Base-by-base conservation (phyloP, 2,329 filamentous ascomycete species). In the Colletotrichum paranaense region DNA sequence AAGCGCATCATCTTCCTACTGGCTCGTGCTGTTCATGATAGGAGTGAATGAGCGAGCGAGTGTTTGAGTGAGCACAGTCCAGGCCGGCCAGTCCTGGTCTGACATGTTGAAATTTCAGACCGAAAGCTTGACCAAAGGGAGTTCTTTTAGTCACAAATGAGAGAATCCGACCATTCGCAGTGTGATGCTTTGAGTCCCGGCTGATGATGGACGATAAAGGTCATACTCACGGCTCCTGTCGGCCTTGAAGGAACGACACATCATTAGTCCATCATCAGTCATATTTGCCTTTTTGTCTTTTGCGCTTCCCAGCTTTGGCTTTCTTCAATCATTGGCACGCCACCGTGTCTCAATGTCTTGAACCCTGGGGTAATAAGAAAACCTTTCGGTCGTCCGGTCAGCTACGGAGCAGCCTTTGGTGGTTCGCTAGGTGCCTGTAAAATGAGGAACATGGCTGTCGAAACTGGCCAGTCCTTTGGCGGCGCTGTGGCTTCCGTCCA, bases 181-280 rank as follows among this genome's bases (percentile, higher is more conserved):
- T 49, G 59, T 1, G 35, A 22, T 49, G 42, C 7, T n/a, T 8
- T 11, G 42, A 49, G 16, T 22, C 42, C 42, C 42, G 42, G 52
- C 22, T 11, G n/a, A n/a, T 19, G 67, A 64, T 24, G 32, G 30
- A 46, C 24, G 16, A 35, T 19, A n/a, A 46, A 8, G 26, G 63
- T 62, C 49, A 57, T 49, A 62, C 32, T 42, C 16, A 22, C 42
- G 66, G 66, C 66, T 72, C 28, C 9, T 59, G 38, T 63, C 69
- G 66, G 70, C 42, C 59, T 26, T 42, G 0, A 2, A 6, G 56
- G 12, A 12, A 46, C 14, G 30, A 63, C 30, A 59, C 60, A 3
- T 64, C 32, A 69, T 73, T 69, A 64, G 70, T 49, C 59, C 70
- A 69, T 73, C 70, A 69, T 73, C 70, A 73, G 14, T 73, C 70